These are phyloP conservation scores for Zhuliangozyma blackwelliae DNA, from an alignment of 1,139 yeast genomes.

Conservation along the genomic window DNA sequence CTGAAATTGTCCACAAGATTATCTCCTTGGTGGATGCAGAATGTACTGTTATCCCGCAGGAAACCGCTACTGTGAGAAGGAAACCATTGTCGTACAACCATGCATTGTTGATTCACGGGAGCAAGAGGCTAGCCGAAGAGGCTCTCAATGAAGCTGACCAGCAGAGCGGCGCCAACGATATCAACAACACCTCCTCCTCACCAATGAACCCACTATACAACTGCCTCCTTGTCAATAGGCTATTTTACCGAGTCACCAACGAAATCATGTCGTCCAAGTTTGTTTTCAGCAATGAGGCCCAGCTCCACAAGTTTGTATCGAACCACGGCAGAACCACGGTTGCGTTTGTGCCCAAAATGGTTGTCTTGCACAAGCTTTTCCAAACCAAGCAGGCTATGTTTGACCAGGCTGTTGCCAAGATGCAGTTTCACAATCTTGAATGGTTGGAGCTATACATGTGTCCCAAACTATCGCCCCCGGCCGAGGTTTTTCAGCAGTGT, in stretches of 20 bases:
- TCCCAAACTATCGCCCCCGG: conserved; percentile 61
- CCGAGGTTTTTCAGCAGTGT: conserved; percentile 32
- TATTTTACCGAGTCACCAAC: conserved; percentile 57
- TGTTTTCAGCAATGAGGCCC: conserved; percentile 46
- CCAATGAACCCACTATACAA: conserved; percentile 34
- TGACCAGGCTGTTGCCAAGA: conserved; percentile 15
- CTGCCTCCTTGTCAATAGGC: conserved; percentile 64
- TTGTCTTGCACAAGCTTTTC: conserved; percentile 36
- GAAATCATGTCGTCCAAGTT: conserved; percentile 54
- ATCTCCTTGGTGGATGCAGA: conserved; percentile 54
- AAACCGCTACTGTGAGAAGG: conserved; percentile 55
- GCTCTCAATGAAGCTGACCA: conserved; percentile 38
- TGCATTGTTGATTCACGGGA: conserved; percentile 45
- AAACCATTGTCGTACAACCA: conserved; percentile 66
- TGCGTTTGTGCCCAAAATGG: conserved; percentile 23
- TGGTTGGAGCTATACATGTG: conserved; percentile 84
- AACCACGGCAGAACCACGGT: conserved; percentile 1
- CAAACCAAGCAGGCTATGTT: conserved; percentile 27
- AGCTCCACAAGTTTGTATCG: conserved; percentile 31
- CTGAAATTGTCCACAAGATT: conserved; percentile 69
- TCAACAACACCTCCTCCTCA: too few species aligned
- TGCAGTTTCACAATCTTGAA: conserved; percentile 47
- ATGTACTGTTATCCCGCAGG: conserved; percentile 51
- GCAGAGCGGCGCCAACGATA: conserved; percentile 3
- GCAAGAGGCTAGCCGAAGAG: conserved; percentile 43